Evolutionary conservation across 2,329 filamentous ascomycete genomes (phyloP), one percentile per base, ranked within the genome.

Genomic region (Fusarium musae): DNA sequence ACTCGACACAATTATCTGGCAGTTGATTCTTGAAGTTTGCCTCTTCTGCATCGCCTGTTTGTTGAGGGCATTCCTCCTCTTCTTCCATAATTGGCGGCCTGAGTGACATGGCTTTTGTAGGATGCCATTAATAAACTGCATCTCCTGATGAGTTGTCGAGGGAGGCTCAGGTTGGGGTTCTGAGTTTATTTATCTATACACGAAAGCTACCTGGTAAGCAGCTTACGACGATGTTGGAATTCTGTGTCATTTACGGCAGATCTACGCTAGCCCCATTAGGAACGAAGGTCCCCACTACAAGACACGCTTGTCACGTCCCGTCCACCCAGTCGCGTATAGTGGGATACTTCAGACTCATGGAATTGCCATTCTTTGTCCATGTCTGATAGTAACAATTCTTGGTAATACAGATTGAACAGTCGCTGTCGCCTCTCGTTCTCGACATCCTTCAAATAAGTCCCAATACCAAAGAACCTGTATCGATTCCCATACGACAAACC

Each of bases 1-100:
- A 98, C 80, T 97, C 93, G 59, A 97, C 91, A 70, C 91, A 93
- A 81, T 97, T 95, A 56, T 98, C 95, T 0, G 94, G 90, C 2
- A 97, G 85, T 21, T 77, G 76, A 10, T 67, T 70, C 10, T 64
- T 61, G 34, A 66, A 62, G 16, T 34, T 53, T 6, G 57, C 23
- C 5, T 75, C 64, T 4, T 47, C 66, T 11, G 54, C 36, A 12
- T 69, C 50, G 9, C 39, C 32, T 8, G 40, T 28, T 19, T 58
- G 44, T 16, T 52, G 46, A 12, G 54, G 26, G 7, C 34, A 4
- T 12, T 26, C 39, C 3, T 37, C 60, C 16, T 53, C 68, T 19
- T 70, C 68, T 19, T 71, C 66, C 42, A 60, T 28, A 5, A 58
- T 49, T 7, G 49, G 23, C 7, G 71, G 66, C n/a, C 26, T 66